A percentile compares a stretch with the other conserved stretches of the same genome.
Conservation (phyloP, 306 rosid species). For the Echinosophora koreensis region DNA sequence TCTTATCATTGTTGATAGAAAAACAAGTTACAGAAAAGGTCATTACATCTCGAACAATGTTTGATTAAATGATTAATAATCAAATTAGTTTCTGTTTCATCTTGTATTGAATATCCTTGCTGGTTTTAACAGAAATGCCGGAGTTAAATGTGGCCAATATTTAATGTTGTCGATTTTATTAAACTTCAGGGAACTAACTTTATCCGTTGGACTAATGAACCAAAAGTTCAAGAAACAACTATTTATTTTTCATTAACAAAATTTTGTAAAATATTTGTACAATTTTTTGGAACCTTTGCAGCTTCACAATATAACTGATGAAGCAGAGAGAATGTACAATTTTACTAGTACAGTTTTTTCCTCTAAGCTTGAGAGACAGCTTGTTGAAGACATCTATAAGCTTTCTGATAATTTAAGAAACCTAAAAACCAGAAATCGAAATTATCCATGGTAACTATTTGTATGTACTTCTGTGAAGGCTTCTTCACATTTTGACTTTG, state of each 20-base stretch:
- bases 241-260: slow-evolving; percentile 5
- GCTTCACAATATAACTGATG: slow-evolving; percentile 29
- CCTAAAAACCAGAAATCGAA: slow-evolving; percentile 79
- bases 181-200: too few species aligned
- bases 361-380: slow-evolving; percentile 48
- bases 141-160: too few species aligned
- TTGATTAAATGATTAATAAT: too few species aligned
- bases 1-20: too few species aligned
- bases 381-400: slow-evolving; percentile 52
- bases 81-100: too few species aligned
- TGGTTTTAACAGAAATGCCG: too few species aligned
- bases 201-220: too few species aligned
- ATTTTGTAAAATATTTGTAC: slow-evolving; percentile 49
- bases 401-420: slow-evolving; percentile 59
- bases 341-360: neutral
- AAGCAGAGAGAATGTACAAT: slow-evolving; percentile 37
- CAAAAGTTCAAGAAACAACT: neutral
- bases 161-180: too few species aligned
- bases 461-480: slow-evolving; percentile 63
- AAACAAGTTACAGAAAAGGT: too few species aligned
- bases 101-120: too few species aligned
- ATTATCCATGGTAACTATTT: slow-evolving; percentile 61
- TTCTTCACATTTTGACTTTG: slow-evolving; percentile 55
- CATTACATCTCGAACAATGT: too few species aligned
- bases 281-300: slow-evolving; percentile 18